phyloP scores from a whole-genome alignment of 1,284 basidiomycete genomes.

The Ceratobasidium sp. region DNA sequence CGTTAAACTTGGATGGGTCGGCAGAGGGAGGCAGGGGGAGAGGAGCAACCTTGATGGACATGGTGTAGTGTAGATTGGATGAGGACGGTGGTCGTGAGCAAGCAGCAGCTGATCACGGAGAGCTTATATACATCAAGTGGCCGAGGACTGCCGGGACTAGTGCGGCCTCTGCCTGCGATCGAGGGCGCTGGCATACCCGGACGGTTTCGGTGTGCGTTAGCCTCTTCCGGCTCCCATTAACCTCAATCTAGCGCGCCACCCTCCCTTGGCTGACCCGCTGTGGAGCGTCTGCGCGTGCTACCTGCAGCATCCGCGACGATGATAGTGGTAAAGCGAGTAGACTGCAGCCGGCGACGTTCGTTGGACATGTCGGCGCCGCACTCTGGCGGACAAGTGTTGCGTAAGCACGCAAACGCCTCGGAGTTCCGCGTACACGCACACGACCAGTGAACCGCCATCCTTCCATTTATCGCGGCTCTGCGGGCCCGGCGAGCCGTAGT shows the following conservation, averaged over 20 bases:
- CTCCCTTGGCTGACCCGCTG: background rate
- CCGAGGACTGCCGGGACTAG: slow-evolving; percentile 24
- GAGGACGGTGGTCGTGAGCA: slow-evolving; percentile 7
- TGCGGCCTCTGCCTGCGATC: background rate
- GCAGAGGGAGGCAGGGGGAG: slow-evolving; percentile 70
- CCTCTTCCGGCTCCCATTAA: slow-evolving; percentile 7
- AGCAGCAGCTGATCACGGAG: background rate
- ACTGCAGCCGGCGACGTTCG: slow-evolving; percentile 17
- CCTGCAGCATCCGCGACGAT: background rate
- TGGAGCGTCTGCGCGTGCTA: background rate
- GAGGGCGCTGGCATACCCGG: slow-evolving; percentile 5
- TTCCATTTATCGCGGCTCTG: background rate
- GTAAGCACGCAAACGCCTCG: slow-evolving; percentile 19
- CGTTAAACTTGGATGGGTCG: slow-evolving; percentile 65
- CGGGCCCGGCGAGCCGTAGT: background rate
- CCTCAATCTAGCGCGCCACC: background rate
- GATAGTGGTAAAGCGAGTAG: background rate
- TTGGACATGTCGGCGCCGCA: slow-evolving; percentile 26
- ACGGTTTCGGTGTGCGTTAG: slow-evolving; percentile 12
- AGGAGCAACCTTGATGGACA: slow-evolving; percentile 67
- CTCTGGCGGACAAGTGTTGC: background rate
- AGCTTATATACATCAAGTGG: slow-evolving; percentile 8
- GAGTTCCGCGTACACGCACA: slow-evolving; percentile 26
- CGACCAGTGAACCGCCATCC: background rate
- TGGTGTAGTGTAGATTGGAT: slow-evolving; percentile 50